Conservation (phyloP, 2,329 filamentous ascomycete genomes). For the Dryadomyces sulphureus region DNA sequence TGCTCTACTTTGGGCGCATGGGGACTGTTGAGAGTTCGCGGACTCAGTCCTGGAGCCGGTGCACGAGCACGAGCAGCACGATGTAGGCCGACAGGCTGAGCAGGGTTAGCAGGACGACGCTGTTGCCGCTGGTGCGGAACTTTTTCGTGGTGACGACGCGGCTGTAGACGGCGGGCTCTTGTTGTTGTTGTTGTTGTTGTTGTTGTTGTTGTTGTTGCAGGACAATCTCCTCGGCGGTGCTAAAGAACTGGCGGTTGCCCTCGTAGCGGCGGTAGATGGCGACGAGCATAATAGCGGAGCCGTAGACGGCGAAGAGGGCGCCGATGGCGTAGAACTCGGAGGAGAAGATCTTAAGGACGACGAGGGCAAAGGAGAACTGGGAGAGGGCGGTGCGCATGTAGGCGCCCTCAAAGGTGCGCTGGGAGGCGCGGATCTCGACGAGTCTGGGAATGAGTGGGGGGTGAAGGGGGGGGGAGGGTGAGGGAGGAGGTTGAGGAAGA, state of each 20-base stretch:
- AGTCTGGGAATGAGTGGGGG: conserved; percentile 37
- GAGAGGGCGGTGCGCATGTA: conserved; percentile 90
- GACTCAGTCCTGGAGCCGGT: conserved; percentile 6
- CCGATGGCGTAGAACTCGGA: conserved; percentile 93
- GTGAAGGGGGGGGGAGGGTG: no score
- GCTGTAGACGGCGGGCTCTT: conserved; percentile 4
- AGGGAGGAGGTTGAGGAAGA: no score
- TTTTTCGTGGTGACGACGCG: conserved; percentile 30
- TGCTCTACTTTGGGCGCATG: no score
- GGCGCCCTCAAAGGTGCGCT: conserved; percentile 92
- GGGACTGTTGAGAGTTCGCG: neutral
- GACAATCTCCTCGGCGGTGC: conserved; percentile 26
- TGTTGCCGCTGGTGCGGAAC: conserved; percentile 51
- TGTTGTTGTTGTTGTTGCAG: conserved; percentile 13
- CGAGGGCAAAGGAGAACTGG: conserved; percentile 87
- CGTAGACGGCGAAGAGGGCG: conserved; percentile 89
- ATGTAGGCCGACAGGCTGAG: conserved; percentile 44
- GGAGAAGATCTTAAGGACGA: conserved; percentile 94
- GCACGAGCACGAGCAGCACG: conserved; percentile 34
- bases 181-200: conserved; percentile 2
- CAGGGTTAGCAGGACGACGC: conserved; percentile 39
- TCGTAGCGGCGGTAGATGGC: conserved; percentile 77
- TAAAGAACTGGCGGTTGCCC: conserved; percentile 89
- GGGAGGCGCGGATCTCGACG: conserved; percentile 85
- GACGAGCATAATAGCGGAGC: conserved; percentile 67